Base-by-base conservation (phyloP, 1,139 yeast species). In the Yamadazyma mexicana region DNA sequence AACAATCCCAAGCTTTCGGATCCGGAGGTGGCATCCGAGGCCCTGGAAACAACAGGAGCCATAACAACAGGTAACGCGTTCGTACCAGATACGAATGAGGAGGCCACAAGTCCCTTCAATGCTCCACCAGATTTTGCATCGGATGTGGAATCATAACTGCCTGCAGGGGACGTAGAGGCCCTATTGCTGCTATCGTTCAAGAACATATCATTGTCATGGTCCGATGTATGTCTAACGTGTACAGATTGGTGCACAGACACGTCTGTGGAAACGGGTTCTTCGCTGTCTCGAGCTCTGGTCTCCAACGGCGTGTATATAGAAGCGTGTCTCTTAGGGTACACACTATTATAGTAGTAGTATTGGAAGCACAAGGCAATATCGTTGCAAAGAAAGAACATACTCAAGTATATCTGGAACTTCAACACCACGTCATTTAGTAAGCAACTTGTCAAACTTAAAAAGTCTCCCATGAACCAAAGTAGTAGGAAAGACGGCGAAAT, bases 401-500 rank as follows among this genome's bases (percentile, higher is more conserved):
- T 87, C 37, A 91, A 67, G 25, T 83, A 66, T 2, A 85, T 67
- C 58, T 91, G 98, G 61, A 92, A 91, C 40, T 77, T 70, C 52
- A 92, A 66, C 45, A 68, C 74, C 10, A 85, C 95, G 28, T 78
- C 74, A 16, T 94, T 91, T 40, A 89, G 57, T 12, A 88, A 52
- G 51, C 97, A 89, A 32, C 97, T 95, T 7, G 83, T 58, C 40
- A 91, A 73, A 45, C 92, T 87, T 10, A 92, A 70, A 18, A 85
- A 70, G 58, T 92, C 98, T 4, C 98, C 98, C 46, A 79, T 56
- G 45, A 87, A 75, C 96, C 97, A 89, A 40, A 85, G 78, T 15
- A 77, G 47, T 5, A 92, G 69, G 52, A 91, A 88, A 8, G 75
- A 73, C n/a, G 85, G 77, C 6, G 96, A 85, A 23, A 92, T 71